phyloP scores from a whole-genome alignment of 129 eudicot genomes.

The Helianthus tuberosus region DNA sequence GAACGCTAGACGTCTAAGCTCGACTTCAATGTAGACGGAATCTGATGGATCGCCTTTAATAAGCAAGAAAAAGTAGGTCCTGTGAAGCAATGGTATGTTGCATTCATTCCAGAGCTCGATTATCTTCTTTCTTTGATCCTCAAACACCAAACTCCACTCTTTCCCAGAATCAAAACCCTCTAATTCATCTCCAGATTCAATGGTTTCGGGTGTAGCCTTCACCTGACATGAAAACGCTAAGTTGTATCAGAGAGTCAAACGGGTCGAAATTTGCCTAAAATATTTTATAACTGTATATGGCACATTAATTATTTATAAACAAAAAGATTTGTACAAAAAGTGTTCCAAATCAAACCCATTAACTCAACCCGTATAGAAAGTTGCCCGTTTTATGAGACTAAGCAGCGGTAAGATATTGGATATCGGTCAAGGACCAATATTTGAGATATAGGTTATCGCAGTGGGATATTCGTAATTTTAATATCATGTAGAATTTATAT shows the following conservation, averaged over 20 bases:
- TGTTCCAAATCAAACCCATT: not conserved
- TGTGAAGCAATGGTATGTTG: conserved; percentile 71
- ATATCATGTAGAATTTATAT: too few species aligned
- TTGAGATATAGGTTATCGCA: too few species aligned
- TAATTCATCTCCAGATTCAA: not conserved
- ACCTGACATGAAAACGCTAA: conserved; percentile 34
- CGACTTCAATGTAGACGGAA: conserved; percentile 86
- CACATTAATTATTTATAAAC: not conserved
- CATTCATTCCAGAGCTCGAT: conserved; percentile 83
- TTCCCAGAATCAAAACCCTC: conserved; percentile 23
- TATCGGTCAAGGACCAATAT: too few species aligned
- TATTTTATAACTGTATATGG: not conserved
- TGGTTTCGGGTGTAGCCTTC: conserved; percentile 34
- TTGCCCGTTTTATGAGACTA: too few species aligned
- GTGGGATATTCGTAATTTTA: too few species aligned
- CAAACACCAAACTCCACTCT: conserved; percentile 55
- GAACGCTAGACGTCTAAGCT: conserved; percentile 78
- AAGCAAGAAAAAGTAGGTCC: conserved; percentile 79
- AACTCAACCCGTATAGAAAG: not conserved
- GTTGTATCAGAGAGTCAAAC: not conserved
- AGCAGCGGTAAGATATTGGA: too few species aligned
- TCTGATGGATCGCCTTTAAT: conserved; percentile 93
- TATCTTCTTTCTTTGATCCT: conserved; percentile 62
- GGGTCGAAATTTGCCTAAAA: not conserved
- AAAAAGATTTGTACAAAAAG: not conserved